Evolutionary conservation across 139 green algal genomes (phyloP).

Genomic region (Astrephomene gubernaculifera): DNA sequence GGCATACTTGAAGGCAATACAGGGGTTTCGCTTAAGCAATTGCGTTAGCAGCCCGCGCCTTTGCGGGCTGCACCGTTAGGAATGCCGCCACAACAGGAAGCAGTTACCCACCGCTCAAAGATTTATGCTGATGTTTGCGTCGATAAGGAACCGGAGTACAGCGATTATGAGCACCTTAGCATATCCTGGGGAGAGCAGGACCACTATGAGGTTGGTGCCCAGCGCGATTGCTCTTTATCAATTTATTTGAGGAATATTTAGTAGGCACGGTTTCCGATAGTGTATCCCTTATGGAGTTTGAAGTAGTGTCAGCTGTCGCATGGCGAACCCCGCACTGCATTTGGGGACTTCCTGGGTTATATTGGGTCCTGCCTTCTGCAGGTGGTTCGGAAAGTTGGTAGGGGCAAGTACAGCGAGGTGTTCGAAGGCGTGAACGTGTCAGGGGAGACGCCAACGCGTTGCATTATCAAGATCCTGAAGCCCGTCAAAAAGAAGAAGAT

Average conservation of each 20-base stretch:
- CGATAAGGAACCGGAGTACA: constrained; percentile 82
- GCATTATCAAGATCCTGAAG: constrained; percentile 99
- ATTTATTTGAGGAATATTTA: background rate
- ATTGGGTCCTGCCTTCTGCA: background rate
- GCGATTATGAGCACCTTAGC: constrained; percentile 91
- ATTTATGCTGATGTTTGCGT: constrained; percentile 32
- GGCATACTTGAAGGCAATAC: no score
- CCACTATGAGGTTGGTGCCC: constrained; percentile 96
- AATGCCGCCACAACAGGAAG: constrained; percentile 15
- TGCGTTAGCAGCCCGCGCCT: constrained; percentile 3
- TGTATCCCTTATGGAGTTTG: no score
- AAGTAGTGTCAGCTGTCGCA: no score
- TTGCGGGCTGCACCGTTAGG: constrained; percentile 10
- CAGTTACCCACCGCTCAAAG: constrained; percentile 7
- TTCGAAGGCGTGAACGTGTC: constrained; percentile 95
- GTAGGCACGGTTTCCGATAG: no score
- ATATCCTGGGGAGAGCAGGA: constrained; percentile 80
- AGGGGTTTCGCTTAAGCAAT: no score
- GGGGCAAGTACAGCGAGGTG: constrained; percentile 99
- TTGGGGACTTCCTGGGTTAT: no score
- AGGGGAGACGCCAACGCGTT: constrained; percentile 71
- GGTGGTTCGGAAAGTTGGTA: constrained; percentile 64
- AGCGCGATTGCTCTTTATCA: constrained; percentile 69
- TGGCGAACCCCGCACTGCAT: no score
- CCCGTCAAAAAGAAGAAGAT: constrained; percentile 99